phyloP scores from a whole-genome alignment of 2,329 filamentous ascomycete species.

The Phoma sp. region DNA sequence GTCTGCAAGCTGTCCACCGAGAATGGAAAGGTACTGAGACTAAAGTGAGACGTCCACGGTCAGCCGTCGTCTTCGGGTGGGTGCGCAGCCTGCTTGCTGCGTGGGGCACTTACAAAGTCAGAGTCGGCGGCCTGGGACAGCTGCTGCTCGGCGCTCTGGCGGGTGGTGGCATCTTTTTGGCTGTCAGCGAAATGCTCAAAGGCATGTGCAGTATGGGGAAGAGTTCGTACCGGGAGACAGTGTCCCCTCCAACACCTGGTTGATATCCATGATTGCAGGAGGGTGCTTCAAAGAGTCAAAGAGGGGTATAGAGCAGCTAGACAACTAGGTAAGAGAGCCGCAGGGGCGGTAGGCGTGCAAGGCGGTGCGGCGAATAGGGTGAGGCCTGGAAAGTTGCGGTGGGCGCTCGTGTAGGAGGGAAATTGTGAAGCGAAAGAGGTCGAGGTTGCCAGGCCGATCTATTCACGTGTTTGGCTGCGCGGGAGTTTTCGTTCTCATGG shows the following conservation, averaged over 20 bases:
- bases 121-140: slow-evolving; percentile 89
- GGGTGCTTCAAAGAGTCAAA: slow-evolving; percentile 32
- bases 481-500: slow-evolving; percentile 43
- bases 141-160: slow-evolving; percentile 92
- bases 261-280: slow-evolving; percentile 84
- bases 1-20: slow-evolving; percentile 93
- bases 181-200: slow-evolving; percentile 43
- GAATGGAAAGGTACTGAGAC: slow-evolving; percentile 82
- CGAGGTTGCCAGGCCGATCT: slow-evolving; percentile 45
- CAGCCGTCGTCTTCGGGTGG: slow-evolving; percentile 35
- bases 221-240: slow-evolving; percentile 81
- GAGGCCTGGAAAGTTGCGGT: slow-evolving; percentile 39
- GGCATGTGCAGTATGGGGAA: slow-evolving; percentile 15
- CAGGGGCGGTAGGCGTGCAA: slow-evolving; percentile 24
- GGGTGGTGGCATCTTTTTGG: slow-evolving; percentile 80
- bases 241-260: slow-evolving; percentile 95
- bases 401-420: slow-evolving; percentile 43
- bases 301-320: slow-evolving; percentile 30
- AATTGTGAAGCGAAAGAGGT: slow-evolving; percentile 46
- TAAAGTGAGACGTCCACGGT: slow-evolving; percentile 50
- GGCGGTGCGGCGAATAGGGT: slow-evolving; percentile 28
- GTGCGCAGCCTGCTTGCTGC: slow-evolving; percentile 26
- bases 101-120: slow-evolving; percentile 78
- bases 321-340: slow-evolving; percentile 20
- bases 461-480: slow-evolving; percentile 34